A percentile compares a stretch with the other conserved stretches of the same genome.
These are phyloP conservation scores for Arabidopsis suecica DNA, from an alignment of 345 rosid species.

Conservation along the genomic window DNA sequence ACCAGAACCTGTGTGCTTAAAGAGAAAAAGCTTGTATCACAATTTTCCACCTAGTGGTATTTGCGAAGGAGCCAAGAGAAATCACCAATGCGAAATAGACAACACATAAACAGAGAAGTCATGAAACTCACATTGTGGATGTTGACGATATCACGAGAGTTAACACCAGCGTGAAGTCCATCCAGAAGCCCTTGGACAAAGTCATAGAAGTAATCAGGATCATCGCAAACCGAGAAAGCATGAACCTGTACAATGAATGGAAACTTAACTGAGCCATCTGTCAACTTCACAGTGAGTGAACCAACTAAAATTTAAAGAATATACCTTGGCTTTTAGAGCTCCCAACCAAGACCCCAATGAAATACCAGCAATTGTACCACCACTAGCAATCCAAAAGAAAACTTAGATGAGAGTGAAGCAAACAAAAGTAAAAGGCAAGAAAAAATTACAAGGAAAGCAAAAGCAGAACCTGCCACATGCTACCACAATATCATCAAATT, in stretches of 20 bases:
- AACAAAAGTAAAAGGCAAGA: neutral
- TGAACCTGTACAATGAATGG: constrained; percentile 64
- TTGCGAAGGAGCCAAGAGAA: neutral
- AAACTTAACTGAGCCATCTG: constrained; percentile 22
- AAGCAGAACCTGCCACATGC: constrained; percentile 94
- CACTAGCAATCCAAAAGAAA: constrained; percentile 54
- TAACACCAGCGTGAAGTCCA: constrained; percentile 79
- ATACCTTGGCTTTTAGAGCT: constrained; percentile 80
- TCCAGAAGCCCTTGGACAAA: constrained; percentile 83
- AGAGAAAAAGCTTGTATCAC: neutral
- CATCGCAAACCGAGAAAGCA: constrained; percentile 91
- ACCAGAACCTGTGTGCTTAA: neutral
- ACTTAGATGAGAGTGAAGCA: constrained; percentile 20
- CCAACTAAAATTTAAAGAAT: constrained; percentile 14
- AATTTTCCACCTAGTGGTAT: neutral
- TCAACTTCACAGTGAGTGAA: neutral
- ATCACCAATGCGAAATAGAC: neutral
- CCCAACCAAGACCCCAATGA: constrained; percentile 81
- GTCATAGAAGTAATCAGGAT: constrained; percentile 87
- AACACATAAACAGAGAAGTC: constrained; percentile 7
- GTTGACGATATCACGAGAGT: constrained; percentile 65
- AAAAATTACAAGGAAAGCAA: constrained; percentile 21
- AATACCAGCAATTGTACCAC: constrained; percentile 91
- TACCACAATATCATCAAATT: constrained; percentile 85
- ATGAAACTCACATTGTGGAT: constrained; percentile 70